A percentile compares a stretch with the other conserved stretches of the same genome.
Evolutionary conservation across 192 early-diverging fungal species (phyloP).

Genomic region (Globomyces pollinis-pini): DNA sequence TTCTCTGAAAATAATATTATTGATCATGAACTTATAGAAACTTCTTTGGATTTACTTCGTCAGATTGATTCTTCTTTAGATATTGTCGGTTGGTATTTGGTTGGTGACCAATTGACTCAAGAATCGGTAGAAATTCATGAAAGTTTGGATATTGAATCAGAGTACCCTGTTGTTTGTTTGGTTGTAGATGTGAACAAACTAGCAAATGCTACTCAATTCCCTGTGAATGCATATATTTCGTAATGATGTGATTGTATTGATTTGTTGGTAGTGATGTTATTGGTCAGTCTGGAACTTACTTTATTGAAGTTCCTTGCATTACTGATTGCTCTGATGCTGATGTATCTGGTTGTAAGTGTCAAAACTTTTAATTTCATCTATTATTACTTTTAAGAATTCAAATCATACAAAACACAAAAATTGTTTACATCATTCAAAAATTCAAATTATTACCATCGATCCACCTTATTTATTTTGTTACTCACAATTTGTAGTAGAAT

Average conservation of each 20-base stretch:
- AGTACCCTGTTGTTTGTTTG: background rate
- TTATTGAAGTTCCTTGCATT: background rate
- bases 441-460: no score
- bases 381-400: background rate
- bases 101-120: background rate
- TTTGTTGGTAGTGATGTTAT: background rate
- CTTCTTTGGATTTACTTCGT: background rate
- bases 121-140: background rate
- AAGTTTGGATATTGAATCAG: background rate
- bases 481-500: background rate
- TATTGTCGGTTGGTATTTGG: constrained; percentile 9
- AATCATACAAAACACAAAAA: background rate
- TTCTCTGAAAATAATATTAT: background rate
- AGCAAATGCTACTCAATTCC: constrained; percentile 1
- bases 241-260: background rate
- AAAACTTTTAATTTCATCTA: background rate
- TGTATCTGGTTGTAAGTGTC: background rate
- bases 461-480: background rate
- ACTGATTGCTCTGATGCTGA: background rate
- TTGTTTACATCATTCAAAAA: background rate
- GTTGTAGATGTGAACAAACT: background rate
- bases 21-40: background rate
- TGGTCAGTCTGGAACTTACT: background rate
- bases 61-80: background rate
- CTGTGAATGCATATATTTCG: background rate